Evolutionary conservation across 1,139 yeast species (phyloP), one percentile per base, ranked within the genome.

Genomic region (Nakaseomyces nivariensis): DNA sequence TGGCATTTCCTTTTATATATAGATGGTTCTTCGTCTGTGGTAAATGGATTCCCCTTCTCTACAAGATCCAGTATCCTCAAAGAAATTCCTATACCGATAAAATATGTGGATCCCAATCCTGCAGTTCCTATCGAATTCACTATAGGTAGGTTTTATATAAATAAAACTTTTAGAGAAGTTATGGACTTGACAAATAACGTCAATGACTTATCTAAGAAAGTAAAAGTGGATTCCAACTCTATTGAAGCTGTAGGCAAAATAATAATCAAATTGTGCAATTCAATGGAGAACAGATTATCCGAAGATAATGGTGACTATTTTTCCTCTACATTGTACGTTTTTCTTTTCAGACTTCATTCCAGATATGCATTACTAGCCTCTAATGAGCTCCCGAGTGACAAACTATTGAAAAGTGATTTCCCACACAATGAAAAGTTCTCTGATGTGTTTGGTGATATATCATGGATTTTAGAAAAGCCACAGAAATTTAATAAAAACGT

Each of bases 21-120:
- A n/a, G 66, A 61, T 46, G 66, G 64, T 1, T 61, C 64, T 1
- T 54, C 66, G 1, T 58, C 64, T 5, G 66, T 61, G 13, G 63
- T 56, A 1, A 53, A 57, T 34, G 66, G 66, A 4, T 54, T 59
- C 29, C 56, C 61, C 13, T 61, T 59, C 43, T 48, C 53, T 22
- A 50, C 58, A 10, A 48, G 61, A 13, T 43, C 51, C n/a, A 38
- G 43, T 4, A 37, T 57, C n/a, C 47, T 58, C 29, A 42, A 48
- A 31, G 48, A 47, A 13, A 52, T 54, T 6, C 50, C 54, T 3
- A 36, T 60, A 17, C 55, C 57, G n/a, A 22, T 44, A 1, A 50
- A 40, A 11, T 31, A 32, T 27, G 22, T 11, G 6, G 36, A 44
- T 9, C 31, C 31, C 11, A 47, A 48, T 0, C 47, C 34, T 5